phyloP scores from a whole-genome alignment of 1,284 basidiomycete species.

The Athelia psychrophila region DNA sequence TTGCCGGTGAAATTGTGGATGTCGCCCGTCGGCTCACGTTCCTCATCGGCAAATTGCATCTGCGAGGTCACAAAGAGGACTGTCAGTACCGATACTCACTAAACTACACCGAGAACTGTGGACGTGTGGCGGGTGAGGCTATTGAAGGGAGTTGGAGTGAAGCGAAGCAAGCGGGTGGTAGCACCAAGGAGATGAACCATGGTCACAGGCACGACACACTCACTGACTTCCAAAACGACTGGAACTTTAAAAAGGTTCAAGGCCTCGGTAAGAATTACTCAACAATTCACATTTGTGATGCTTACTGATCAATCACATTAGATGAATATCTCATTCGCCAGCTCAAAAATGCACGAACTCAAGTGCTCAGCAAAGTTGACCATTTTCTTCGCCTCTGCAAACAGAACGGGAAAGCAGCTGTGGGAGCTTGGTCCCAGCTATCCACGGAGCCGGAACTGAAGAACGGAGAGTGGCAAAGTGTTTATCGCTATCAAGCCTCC shows the following conservation, averaged over 20 bases:
- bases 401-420: neutral
- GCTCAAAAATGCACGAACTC: neutral
- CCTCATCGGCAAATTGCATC: slow-evolving; percentile 20
- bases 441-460: neutral
- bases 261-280: slow-evolving; percentile 9
- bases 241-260: slow-evolving; percentile 17
- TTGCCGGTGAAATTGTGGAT: slow-evolving; percentile 4
- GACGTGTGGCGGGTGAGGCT: slow-evolving; percentile 17
- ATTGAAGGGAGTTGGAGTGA: slow-evolving; percentile 18
- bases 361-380: neutral
- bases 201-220: slow-evolving; percentile 23
- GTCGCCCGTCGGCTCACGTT: slow-evolving; percentile 5
- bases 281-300: neutral
- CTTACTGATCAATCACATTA: neutral
- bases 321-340: neutral
- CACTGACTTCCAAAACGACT: slow-evolving; percentile 15
- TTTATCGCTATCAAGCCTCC: neutral
- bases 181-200: slow-evolving; percentile 20
- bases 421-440: neutral
- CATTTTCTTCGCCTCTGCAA: neutral
- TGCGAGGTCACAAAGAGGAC: slow-evolving; percentile 19
- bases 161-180: slow-evolving; percentile 16
- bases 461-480: slow-evolving; percentile 2
- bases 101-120: slow-evolving; percentile 17
- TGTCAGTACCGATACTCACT: slow-evolving; percentile 19